phyloP scores from a whole-genome alignment of 2,329 filamentous ascomycete genomes.

The Venturia asperata region DNA sequence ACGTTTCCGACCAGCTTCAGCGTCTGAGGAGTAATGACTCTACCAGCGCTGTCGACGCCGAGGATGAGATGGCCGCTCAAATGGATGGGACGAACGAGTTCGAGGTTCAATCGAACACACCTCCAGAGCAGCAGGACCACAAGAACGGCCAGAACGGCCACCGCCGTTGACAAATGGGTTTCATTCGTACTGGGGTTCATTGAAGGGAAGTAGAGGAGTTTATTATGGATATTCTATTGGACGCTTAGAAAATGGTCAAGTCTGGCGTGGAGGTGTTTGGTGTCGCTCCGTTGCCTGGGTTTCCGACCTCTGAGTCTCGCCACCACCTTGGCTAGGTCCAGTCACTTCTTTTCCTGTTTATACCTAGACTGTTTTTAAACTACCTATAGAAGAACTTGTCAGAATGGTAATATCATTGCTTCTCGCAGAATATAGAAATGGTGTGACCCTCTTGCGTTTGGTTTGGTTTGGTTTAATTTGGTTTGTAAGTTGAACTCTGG shows the following conservation, averaged over 20 bases:
- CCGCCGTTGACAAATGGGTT: neutral
- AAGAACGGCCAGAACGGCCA: neutral
- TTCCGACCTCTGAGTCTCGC: neutral
- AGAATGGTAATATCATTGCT: neutral
- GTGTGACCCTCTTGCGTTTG: too few relatives aligned
- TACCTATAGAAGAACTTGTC: neutral
- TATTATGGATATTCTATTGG: neutral
- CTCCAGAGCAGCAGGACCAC: neutral
- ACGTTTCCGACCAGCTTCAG: slow-evolving; percentile 74
- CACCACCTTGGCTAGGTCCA: neutral
- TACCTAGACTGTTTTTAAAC: slow-evolving; percentile 5
- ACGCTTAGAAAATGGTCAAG: neutral
- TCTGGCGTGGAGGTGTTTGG: neutral
- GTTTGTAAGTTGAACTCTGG: too few relatives aligned
- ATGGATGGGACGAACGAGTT: slow-evolving; percentile 15
- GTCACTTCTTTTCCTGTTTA: too few relatives aligned
- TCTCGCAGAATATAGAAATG: neutral
- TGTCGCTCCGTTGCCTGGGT: neutral
- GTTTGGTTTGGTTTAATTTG: too few relatives aligned
- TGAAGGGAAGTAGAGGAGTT: neutral
- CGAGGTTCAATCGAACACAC: slow-evolving; percentile 4
- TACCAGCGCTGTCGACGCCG: slow-evolving; percentile 6
- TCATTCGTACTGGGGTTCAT: neutral
- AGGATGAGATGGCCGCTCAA: slow-evolving; percentile 19
- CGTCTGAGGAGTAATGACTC: slow-evolving; percentile 51